phyloP scores from a whole-genome alignment of 805 yeast species.

The Priceomyces haplophilus region DNA sequence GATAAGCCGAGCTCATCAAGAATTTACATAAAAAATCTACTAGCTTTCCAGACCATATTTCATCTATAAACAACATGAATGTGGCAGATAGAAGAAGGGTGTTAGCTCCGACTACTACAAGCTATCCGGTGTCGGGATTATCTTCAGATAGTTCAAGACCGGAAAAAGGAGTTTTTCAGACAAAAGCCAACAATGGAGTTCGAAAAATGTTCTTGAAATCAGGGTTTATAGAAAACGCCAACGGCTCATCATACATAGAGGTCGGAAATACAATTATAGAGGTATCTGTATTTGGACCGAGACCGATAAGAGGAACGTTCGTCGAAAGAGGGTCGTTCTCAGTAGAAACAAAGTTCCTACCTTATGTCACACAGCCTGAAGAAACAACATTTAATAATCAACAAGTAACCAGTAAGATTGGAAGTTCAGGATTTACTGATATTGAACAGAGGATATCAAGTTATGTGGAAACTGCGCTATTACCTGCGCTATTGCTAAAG shows the following conservation, averaged over 20 bases:
- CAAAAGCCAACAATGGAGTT: slow-evolving; percentile 21
- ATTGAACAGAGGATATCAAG: slow-evolving; percentile 50
- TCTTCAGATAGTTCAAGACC: slow-evolving; percentile 4
- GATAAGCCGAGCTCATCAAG: slow-evolving; percentile 1
- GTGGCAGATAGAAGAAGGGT: slow-evolving; percentile 75
- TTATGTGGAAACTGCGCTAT: slow-evolving; percentile 49
- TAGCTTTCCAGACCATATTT: too few species aligned
- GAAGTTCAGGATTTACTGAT: slow-evolving; percentile 32
- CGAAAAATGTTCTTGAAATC: slow-evolving; percentile 55
- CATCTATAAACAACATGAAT: slow-evolving; percentile 23
- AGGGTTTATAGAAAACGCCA: slow-evolving; percentile 65
- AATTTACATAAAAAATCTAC: neutral
- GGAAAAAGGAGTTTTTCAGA: slow-evolving; percentile 11
- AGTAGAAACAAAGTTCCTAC: slow-evolving; percentile 56
- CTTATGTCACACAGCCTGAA: slow-evolving; percentile 44
- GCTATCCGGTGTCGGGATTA: slow-evolving; percentile 24
- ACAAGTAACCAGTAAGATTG: slow-evolving; percentile 18
- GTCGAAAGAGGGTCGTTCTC: slow-evolving; percentile 62
- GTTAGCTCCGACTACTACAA: slow-evolving; percentile 74
- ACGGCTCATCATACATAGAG: slow-evolving; percentile 83
- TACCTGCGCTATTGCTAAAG: slow-evolving; percentile 54
- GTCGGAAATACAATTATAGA: slow-evolving; percentile 57
- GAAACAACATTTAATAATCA: slow-evolving; percentile 25
- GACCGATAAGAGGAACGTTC: slow-evolving; percentile 77
- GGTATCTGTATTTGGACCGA: slow-evolving; percentile 82